These are phyloP conservation scores for Saprolegnia diclina DNA, from an alignment of 352 stramenopile species.

Conservation along the genomic window DNA sequence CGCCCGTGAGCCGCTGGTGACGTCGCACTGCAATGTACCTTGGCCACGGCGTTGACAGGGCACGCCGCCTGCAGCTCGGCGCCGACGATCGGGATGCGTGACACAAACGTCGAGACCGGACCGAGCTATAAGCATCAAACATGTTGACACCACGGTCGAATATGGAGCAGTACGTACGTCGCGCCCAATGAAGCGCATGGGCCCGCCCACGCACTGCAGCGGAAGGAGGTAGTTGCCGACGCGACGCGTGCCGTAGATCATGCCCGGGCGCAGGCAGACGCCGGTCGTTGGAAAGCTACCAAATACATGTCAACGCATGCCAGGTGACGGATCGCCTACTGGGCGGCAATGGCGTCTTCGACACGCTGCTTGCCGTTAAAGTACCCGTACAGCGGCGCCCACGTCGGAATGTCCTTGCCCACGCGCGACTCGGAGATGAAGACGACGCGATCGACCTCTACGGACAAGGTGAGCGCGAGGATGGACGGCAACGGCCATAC, in stretches of 20 bases:
- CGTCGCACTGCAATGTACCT: slow-evolving; percentile 15
- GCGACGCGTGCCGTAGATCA: slow-evolving; percentile 84
- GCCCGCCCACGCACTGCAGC: slow-evolving; percentile 65
- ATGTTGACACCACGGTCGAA: neutral
- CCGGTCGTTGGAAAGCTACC: slow-evolving; percentile 64
- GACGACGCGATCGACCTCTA: slow-evolving; percentile 71
- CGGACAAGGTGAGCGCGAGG: neutral
- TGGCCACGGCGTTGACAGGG: slow-evolving; percentile 61
- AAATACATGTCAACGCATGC: neutral
- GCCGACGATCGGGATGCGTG: slow-evolving; percentile 57
- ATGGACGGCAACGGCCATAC: slow-evolving; percentile 22
- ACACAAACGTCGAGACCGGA: slow-evolving; percentile 47
- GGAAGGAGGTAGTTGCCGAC: slow-evolving; percentile 57
- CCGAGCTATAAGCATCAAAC: slow-evolving; percentile 33
- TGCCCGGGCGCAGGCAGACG: slow-evolving; percentile 79
- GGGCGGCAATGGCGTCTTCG: slow-evolving; percentile 56
- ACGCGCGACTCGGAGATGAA: slow-evolving; percentile 91
- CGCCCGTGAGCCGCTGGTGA: no score
- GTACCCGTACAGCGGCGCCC: slow-evolving; percentile 80
- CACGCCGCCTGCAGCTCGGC: slow-evolving; percentile 61
- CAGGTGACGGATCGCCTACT: neutral
- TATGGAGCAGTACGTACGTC: slow-evolving; percentile 21
- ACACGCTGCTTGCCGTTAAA: slow-evolving; percentile 87
- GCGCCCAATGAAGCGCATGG: slow-evolving; percentile 57
- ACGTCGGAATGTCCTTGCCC: slow-evolving; percentile 60